These are phyloP conservation scores for Colletotrichum orchidophilum DNA, from an alignment of 2,329 filamentous ascomycete species.

Conservation along the genomic window DNA sequence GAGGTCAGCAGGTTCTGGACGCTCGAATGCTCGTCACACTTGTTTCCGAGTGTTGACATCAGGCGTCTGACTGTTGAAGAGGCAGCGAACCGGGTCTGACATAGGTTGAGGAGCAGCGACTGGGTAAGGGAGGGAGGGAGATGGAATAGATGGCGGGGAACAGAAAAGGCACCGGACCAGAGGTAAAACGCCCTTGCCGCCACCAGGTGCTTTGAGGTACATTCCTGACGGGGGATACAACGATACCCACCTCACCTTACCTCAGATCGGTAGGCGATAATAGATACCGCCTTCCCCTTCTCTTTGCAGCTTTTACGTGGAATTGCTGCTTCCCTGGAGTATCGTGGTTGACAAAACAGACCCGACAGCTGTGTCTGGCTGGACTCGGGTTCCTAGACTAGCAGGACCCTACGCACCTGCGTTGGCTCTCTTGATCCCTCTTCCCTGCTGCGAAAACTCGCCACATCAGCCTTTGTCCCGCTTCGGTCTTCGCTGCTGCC, in stretches of 20 bases:
- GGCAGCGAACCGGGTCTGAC: background rate
- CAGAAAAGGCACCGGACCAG: background rate
- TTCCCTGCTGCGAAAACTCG: constrained; percentile 3
- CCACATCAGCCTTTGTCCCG: background rate
- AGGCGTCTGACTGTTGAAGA: too few relatives aligned
- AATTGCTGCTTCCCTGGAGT: background rate
- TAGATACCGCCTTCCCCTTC: constrained; percentile 1
- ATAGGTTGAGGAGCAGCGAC: background rate
- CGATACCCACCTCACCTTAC: background rate
- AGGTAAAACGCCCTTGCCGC: constrained; percentile 23
- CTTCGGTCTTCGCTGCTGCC: constrained; percentile 6
- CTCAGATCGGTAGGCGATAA: too few relatives aligned
- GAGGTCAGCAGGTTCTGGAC: constrained; percentile 13
- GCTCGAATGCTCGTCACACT: background rate
- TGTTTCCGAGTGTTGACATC: too few relatives aligned
- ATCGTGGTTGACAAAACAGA: background rate
- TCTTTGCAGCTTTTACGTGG: background rate
- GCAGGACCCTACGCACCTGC: constrained; percentile 6
- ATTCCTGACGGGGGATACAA: background rate
- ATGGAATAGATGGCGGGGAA: background rate
- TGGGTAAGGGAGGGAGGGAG: background rate
- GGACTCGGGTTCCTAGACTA: constrained; percentile 17
- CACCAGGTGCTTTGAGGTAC: background rate
- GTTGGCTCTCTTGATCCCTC: constrained; percentile 1
- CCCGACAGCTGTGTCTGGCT: constrained; percentile 4